A percentile compares a stretch with the other conserved stretches of the same genome.
Conservation (phyloP, 305 asterid species). For the Fraxinus nigra region DNA sequence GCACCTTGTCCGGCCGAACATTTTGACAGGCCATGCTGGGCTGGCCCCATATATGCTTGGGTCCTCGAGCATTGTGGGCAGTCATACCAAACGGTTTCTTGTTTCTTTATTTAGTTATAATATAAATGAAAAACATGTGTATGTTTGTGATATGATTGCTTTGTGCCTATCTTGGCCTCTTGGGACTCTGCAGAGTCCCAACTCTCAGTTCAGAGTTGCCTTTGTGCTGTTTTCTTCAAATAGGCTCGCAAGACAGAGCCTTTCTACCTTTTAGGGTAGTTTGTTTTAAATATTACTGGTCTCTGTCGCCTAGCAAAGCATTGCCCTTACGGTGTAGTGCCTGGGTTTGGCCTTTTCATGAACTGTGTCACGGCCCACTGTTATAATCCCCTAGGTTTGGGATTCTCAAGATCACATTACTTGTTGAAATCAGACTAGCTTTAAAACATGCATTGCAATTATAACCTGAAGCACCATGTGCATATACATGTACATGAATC, state of each 20-base stretch:
- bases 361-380: neutral
- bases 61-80: neutral
- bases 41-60: neutral
- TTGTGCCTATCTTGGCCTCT: neutral
- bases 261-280: neutral
- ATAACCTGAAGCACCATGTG: neutral
- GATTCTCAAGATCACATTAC: neutral
- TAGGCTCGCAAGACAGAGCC: neutral
- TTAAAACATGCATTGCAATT: neutral
- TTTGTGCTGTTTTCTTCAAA: neutral
- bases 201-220: neutral
- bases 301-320: neutral
- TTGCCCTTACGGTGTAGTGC: neutral
- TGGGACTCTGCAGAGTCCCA: neutral
- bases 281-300: neutral
- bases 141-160: neutral
- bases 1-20: neutral
- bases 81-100: neutral
- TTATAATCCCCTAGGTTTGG: neutral
- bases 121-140: neutral
- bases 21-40: slow-evolving; percentile 2
- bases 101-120: neutral
- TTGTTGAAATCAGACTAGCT: neutral
- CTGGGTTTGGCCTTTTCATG: neutral
- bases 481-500: neutral